Base-by-base conservation (phyloP, 2,329 filamentous ascomycete species). In the Penicillium sp. region DNA sequence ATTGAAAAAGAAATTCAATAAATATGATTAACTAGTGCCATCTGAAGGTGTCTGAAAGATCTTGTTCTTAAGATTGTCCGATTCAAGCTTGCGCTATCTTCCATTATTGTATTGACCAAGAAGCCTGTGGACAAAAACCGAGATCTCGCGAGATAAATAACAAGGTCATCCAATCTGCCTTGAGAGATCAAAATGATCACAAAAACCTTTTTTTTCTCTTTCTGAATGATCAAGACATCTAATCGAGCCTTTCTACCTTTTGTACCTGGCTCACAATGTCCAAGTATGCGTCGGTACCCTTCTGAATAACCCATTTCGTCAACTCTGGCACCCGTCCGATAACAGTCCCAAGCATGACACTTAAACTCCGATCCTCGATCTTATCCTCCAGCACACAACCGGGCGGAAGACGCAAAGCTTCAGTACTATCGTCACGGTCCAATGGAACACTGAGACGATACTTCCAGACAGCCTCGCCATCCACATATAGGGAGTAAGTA, bases 401-500 rank as follows among this genome's bases (percentile, higher is more conserved):
- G 14, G 70, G 63, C 2, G 67, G 67, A 16, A 74, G 48, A 13
- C 57, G 53, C 6, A 53, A 56, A 34, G 51, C 23, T 35, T 38
- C 30, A 9, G 26, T 16, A 39, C 54, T 54, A 10, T 44, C 47
- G 16, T 57, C 56, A 4, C 55, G 54, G 3, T 52, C 39, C 19
- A 74, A 38, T 0, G 75, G 75, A 19, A 74, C 69, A 49, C 66
- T 68, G 4, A 78, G 67, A 38, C 64, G 64, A 58, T 78, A 77
- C 50, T 70, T 87, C 93, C 93, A 97, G 1, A 79, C 80, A 69
- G 93, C 87, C 40, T 83, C 75, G 2, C 91, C 93, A 70, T 96
- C 89, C 16, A 97, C 81, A 68, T 88, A 97, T 2, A 97, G 77
- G 4, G 84, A 82, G 68, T 96, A 97, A 43, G 86, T 87, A 34